Percentiles rank a stretch among this genome's conserved stretches.
phyloP scores from a whole-genome alignment of 2,329 filamentous ascomycete genomes.

The Diplocarpon rosae region DNA sequence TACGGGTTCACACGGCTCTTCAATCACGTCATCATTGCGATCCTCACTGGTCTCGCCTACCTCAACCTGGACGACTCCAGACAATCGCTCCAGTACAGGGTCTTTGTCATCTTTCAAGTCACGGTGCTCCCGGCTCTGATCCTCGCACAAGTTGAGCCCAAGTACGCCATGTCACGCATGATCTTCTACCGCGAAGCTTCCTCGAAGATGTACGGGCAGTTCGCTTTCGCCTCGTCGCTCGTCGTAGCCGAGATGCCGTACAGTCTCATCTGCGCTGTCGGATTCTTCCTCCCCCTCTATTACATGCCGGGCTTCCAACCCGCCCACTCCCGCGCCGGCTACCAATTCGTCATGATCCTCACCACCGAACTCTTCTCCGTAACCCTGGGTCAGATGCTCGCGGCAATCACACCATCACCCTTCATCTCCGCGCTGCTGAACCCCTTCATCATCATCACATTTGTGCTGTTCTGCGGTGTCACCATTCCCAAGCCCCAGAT shows the following conservation, averaged over 20 bases:
- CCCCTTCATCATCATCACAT: constrained; percentile 72
- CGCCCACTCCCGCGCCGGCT: constrained; percentile 57
- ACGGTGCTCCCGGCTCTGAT: constrained; percentile 76
- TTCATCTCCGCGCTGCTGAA: constrained; percentile 74
- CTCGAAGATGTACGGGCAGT: constrained; percentile 74
- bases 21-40: constrained; percentile 68
- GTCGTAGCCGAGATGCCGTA: constrained; percentile 80
- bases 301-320: constrained; percentile 67
- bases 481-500: constrained; percentile 71
- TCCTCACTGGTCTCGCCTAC: constrained; percentile 71
- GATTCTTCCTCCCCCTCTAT: constrained; percentile 75
- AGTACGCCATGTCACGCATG: constrained; percentile 68
- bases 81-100: constrained; percentile 67
- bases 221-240: constrained; percentile 68
- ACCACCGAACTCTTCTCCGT: constrained; percentile 78
- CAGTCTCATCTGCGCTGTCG: constrained; percentile 65
- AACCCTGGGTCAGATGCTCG: constrained; percentile 65
- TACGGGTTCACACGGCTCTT: constrained; percentile 84
- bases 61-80: constrained; percentile 67
- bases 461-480: constrained; percentile 80
- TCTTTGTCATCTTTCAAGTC: constrained; percentile 87
- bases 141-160: constrained; percentile 72
- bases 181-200: constrained; percentile 81
- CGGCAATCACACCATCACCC: constrained; percentile 64
- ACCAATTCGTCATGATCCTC: constrained; percentile 78